Conservation (phyloP, 495 filamentous ascomycete genomes). For the Penicillium desertorum region DNA sequence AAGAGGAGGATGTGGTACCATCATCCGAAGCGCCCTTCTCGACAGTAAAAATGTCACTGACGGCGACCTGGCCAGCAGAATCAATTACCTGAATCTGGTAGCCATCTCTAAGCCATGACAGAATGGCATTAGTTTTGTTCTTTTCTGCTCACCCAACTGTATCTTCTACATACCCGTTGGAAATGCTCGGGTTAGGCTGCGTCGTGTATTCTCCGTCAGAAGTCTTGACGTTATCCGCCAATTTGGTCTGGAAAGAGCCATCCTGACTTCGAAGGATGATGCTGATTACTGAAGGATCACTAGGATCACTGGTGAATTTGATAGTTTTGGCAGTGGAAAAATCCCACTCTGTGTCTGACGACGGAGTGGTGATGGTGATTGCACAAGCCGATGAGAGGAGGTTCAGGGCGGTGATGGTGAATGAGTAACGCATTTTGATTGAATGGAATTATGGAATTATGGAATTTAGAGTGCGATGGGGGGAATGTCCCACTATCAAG, state of each 20-base stretch:
- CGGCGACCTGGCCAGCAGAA: constrained; percentile 16
- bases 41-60: constrained; percentile 20
- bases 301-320: constrained; percentile 15
- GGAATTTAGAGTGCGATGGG: neutral
- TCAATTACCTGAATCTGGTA: constrained; percentile 22
- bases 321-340: constrained; percentile 21
- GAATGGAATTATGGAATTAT: constrained; percentile 14
- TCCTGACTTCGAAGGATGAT: constrained; percentile 21
- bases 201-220: constrained; percentile 21
- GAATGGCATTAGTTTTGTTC: constrained; percentile 13
- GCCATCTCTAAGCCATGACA: constrained; percentile 11
- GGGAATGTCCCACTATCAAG: neutral
- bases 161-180: constrained; percentile 18
- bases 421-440: constrained; percentile 16
- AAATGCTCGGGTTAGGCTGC: constrained; percentile 19
- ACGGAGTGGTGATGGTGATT: constrained; percentile 16
- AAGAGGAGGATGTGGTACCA: constrained; percentile 17
- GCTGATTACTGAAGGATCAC: constrained; percentile 14
- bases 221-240: constrained; percentile 23
- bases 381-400: constrained; percentile 19
- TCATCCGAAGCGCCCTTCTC: constrained; percentile 17
- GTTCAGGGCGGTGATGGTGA: constrained; percentile 13
- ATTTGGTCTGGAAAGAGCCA: constrained; percentile 23
- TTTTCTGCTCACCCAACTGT: constrained; percentile 2
- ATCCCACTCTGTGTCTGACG: constrained; percentile 16